phyloP scores from a whole-genome alignment of 805 yeast species.

The Candida ovalis region DNA sequence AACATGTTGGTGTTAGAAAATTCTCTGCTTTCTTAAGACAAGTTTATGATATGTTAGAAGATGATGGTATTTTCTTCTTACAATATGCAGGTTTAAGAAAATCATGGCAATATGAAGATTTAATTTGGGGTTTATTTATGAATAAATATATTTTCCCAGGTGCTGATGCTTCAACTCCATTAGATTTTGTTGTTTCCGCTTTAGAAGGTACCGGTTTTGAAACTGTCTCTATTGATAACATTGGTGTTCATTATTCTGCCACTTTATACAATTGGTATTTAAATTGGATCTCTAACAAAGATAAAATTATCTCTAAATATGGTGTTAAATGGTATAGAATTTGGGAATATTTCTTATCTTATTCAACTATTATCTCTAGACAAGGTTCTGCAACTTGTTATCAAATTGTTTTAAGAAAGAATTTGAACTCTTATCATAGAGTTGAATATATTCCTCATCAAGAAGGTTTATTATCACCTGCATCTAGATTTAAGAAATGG shows the following conservation, averaged over 20 bases:
- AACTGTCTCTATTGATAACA: constrained; percentile 76
- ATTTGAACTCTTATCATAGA: constrained; percentile 79
- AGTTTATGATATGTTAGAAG: constrained; percentile 83
- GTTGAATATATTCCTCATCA: constrained; percentile 76
- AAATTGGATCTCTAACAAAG: constrained; percentile 86
- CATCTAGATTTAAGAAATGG: constrained; percentile 55
- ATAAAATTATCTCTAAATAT: constrained; percentile 69
- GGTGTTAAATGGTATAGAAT: constrained; percentile 89
- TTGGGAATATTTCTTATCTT: constrained; percentile 88
- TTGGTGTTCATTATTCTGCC: constrained; percentile 90
- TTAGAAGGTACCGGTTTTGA: constrained; percentile 87
- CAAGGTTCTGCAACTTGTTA: constrained; percentile 92
- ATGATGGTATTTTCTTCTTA: constrained; percentile 82
- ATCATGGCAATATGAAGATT: constrained; percentile 91
- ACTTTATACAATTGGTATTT: constrained; percentile 93
- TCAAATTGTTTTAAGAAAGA: constrained; percentile 89
- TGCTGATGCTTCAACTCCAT: constrained; percentile 94
- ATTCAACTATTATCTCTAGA: constrained; percentile 79
- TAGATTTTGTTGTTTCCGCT: constrained; percentile 72
- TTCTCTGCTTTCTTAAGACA: constrained; percentile 72
- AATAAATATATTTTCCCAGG: constrained; percentile 96
- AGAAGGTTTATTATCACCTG: constrained; percentile 63
- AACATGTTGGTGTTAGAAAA: constrained; percentile 91
- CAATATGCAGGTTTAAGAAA: constrained; percentile 91
- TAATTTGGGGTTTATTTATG: constrained; percentile 93